Evolutionary conservation across 2,329 filamentous ascomycete genomes (phyloP), one percentile per base, ranked within the genome.

Genomic region (Sordariomycetes sp.): DNA sequence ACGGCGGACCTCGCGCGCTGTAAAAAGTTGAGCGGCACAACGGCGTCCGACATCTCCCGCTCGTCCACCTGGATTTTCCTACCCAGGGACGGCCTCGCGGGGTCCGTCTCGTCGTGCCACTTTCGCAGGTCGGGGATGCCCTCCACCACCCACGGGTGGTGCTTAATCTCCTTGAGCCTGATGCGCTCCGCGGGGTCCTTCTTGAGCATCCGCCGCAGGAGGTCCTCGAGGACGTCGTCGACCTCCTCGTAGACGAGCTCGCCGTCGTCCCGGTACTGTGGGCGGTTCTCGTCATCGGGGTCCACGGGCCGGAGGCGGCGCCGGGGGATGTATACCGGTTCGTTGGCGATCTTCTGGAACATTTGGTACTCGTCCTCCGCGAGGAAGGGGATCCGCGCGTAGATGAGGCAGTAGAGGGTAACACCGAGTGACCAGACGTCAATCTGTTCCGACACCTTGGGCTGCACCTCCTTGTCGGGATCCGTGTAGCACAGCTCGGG

Each of bases 351-450:
- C 62, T 87, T 87, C 62, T 85, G 83, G 74, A 96, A 96, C 74
- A 99, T 86, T 60, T 89, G 87, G 68, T 87, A 96, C 64, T 95
- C 90, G 64, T 95, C 91, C 66, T 94, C 86, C 54, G 90, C 90
- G 63, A 95, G 80, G 67, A 97, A 99, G 0, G 94, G 94, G 48
- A 96, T 89, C 56, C 94, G 89, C 15, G 90, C 94, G 67, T 87
- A 99, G 57, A 99, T 84, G 68, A 99, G 84, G 66, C 92, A 96
- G 71, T 96, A 99, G 2, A 99, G 80, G 0, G 94, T 99, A 22
- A 99, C 90, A 24, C 94, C 94, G 24, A 99, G 77, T 12, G 94
- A 96, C 94, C 94, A 99, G 17, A 99, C 86, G 66, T 99, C 94
- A 63, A 99, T 96, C 64, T 95, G 89, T 64, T 90, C 89, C 4